A percentile compares a stretch with the other conserved stretches of the same genome.
Evolutionary conservation across 176 grass and related monocot genomes (phyloP).

Genomic region (Phoenix roebelenii): DNA sequence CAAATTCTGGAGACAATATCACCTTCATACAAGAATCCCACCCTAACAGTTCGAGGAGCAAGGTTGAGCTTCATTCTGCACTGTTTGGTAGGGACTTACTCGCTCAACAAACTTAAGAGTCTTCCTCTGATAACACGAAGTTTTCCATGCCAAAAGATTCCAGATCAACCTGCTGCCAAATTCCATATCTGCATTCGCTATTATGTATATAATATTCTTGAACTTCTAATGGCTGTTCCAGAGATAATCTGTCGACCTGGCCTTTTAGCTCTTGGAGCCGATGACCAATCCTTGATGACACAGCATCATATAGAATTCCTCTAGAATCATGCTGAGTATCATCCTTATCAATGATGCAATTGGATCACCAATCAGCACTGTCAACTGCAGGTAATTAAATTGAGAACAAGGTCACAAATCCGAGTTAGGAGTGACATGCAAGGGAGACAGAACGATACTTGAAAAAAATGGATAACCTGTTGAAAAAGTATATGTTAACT

Average conservation of each 20-base stretch:
- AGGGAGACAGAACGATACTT: too few relatives aligned
- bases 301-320: conserved; percentile 58
- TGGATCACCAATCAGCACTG: conserved; percentile 85
- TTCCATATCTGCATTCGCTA: conserved; percentile 7
- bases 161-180: conserved; percentile 87
- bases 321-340: conserved; percentile 31
- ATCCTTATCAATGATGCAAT: conserved; percentile 46
- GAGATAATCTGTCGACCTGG: conserved; percentile 43
- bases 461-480: too few relatives aligned
- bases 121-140: conserved; percentile 43
- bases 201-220: conserved; percentile 10
- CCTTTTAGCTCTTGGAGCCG: conserved; percentile 63
- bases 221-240: conserved; percentile 35
- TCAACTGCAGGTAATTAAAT: conserved; percentile 43
- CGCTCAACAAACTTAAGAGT: neutral
- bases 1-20: conserved; percentile 40
- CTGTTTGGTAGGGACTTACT: conserved; percentile 8
- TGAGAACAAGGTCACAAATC: too few relatives aligned
- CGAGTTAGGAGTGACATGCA: too few relatives aligned
- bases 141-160: conserved; percentile 75
- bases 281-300: conserved; percentile 58
- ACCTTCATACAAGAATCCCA: neutral
- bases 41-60: neutral
- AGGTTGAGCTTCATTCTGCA: neutral
- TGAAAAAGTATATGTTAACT: too few relatives aligned